Evolutionary conservation across 1,139 yeast species (phyloP).

Genomic region (Blastobotrys petasosporus): DNA sequence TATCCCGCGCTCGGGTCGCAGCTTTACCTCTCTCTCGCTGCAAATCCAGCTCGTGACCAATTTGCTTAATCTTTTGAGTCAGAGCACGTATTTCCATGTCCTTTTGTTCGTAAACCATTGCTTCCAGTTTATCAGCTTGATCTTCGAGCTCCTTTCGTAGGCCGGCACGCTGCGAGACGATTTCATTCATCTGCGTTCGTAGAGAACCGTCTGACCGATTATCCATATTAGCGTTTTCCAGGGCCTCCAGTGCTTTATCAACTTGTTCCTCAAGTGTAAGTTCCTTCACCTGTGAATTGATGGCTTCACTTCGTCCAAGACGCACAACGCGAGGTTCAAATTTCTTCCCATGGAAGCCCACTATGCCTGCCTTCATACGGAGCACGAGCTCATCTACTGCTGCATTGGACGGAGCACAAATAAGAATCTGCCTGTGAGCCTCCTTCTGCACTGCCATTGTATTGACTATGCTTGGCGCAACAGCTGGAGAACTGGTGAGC

Average conservation of each 20-base stretch:
- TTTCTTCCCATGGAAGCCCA: conserved; percentile 46
- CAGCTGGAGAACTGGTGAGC: conserved; percentile 42
- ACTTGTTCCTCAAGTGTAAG: conserved; percentile 83
- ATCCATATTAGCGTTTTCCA: conserved; percentile 35
- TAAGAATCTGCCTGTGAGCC: conserved; percentile 52
- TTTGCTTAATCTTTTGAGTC: conserved; percentile 54
- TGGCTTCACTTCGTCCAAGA: conserved; percentile 84
- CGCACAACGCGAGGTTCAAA: conserved; percentile 75
- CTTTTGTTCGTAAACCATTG: conserved; percentile 24
- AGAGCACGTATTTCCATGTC: conserved; percentile 41
- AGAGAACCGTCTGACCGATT: conserved; percentile 41
- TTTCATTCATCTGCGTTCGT: conserved; percentile 47
- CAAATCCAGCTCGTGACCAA: conserved; percentile 69
- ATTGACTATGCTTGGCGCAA: conserved; percentile 31
- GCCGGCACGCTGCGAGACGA: conserved; percentile 47
- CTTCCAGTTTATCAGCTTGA: conserved; percentile 17
- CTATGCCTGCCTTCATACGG: conserved; percentile 71
- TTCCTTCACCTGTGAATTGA: conserved; percentile 75
- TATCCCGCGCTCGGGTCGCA: conserved; percentile 67
- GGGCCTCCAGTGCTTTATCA: conserved; percentile 53
- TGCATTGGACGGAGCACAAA: conserved; percentile 98
- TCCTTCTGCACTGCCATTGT: conserved; percentile 10
- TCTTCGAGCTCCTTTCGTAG: conserved; percentile 39
- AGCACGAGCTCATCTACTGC: conserved; percentile 96
- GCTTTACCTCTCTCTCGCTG: conserved; percentile 62